Evolutionary conservation across 225 moss, liverwort and hornwort species (phyloP), one percentile per base, ranked within the genome.

Genomic region (Asterella californica): DNA sequence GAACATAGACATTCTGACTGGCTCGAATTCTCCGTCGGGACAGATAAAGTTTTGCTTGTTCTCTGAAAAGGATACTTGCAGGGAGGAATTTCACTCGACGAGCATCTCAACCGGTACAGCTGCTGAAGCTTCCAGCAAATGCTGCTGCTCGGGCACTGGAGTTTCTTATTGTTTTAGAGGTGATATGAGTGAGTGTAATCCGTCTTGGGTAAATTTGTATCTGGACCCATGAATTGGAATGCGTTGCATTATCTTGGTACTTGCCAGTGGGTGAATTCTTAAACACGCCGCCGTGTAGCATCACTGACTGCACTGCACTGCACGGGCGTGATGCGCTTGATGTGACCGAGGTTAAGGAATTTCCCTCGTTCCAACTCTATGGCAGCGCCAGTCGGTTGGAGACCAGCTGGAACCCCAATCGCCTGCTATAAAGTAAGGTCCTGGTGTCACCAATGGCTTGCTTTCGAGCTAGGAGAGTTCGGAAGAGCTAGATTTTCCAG

Each of bases 391-490:
- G 59, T 38, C 32, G 59, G 45, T n/a, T 53, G 61, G 45, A 33
- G 76, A 76, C 34, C 45, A 76, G 79, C 79, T 63, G 79, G 68
- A 70, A 70, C 53, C 60, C 76, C 78, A 8, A 34, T 73, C 27
- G 68, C 82, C 48, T 70, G 77, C 22, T 82, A 64, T 30, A 78
- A 59, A 82, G 72, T 82, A 22, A 82, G 82, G 72, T 82, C 82
- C 38, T 82, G 82, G 82, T 82, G 82, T 70, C 77, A 82, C 78
- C 82, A 78, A 32, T 82, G 82, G 82, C 72, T 82, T 59, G 53
- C 70, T 21, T 25, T 78, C 19, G 70, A 60, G 45, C 42, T 45
- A 11, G 53, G 53, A 14, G 54, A 77, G 22, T 24, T 7, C 11
- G 42, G 33, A 33, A 82, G 32, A 62, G 77, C 48, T 29, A 78